Evolutionary conservation across 495 filamentous ascomycete species (phyloP).

Genomic region (Trypethelium eluteriae): DNA sequence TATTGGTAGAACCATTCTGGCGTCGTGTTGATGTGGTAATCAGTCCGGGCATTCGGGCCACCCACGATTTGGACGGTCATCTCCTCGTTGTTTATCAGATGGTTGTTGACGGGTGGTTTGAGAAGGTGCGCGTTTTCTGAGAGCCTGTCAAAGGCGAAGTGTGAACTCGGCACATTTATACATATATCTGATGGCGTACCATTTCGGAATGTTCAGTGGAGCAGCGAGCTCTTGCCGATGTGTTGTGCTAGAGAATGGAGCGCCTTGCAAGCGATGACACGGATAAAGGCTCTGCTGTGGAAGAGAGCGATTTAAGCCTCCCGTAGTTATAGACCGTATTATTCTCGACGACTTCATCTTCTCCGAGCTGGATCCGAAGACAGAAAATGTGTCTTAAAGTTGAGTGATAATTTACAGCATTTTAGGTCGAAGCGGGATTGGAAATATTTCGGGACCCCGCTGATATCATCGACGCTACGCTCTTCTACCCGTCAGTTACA

Average conservation of each 20-base stretch:
- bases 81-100: constrained; percentile 80
- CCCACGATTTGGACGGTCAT: constrained; percentile 90
- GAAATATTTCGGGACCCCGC: background rate
- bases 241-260: background rate
- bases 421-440: background rate
- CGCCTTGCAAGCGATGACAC: background rate
- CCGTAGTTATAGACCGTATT: background rate
- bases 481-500: background rate
- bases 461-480: background rate
- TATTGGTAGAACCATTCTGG: constrained; percentile 98
- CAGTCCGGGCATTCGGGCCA: constrained; percentile 89
- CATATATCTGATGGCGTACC: constrained; percentile 42
- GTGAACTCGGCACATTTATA: background rate
- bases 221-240: constrained; percentile 31
- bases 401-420: background rate
- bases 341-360: background rate
- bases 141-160: constrained; percentile 52
- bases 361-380: background rate
- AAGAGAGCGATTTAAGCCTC: background rate
- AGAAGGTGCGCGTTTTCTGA: constrained; percentile 86
- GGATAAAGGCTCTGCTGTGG: background rate
- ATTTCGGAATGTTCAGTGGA: constrained; percentile 77
- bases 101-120: constrained; percentile 93
- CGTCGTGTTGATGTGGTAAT: constrained; percentile 97
- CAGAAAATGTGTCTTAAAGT: background rate